Evolutionary conservation across 202 grass and related monocot species (phyloP), one percentile per base, ranked within the genome.

Genomic region (Zoysia matrella): DNA sequence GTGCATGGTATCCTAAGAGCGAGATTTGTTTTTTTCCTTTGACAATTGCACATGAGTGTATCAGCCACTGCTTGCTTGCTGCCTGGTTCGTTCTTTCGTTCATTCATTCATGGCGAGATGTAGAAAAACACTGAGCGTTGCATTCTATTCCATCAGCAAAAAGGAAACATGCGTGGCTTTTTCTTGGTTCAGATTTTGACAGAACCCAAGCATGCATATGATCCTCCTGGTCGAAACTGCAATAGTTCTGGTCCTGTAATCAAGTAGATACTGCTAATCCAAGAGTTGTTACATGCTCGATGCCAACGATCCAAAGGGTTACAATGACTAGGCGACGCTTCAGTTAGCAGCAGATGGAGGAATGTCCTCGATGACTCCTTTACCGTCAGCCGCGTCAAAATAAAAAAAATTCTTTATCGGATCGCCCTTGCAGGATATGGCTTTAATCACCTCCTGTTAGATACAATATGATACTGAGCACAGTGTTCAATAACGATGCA

Each of bases 321-420:
- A 63, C 7, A 63, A 63, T 2, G 30, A 39, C 3, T 30, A 63
- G 22, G 2, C 60, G 8, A 10, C 60, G 7, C 10, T 72, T 85
- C 69, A 89, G 69, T 54, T 55, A 60, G 65, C 44, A 73, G 77
- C 22, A 30, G 22, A 78, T 41, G 82, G 65, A 5, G 89, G 56
- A 12, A 99, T 92, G 61, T 99, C 89, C 72, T 94, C 93, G 7
- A 90, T 89, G 74, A 92, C 72, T 10, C 96, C 96, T 88, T 87
- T 99, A 54, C 96, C 96, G 8, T 99, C 96, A 45, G 85, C 82
- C 2, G 71, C 52, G 12, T 94, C 85, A 7, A 87, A 90, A 79
- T 94, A 99, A 72, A 95, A 99, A 77, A 94, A 99, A 83, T 99
- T 99, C 80, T 99, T 95, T 11, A 99, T 58, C 1, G 96, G 92